A percentile compares a stretch with the other conserved stretches of the same genome.
Evolutionary conservation across 768 basidiomycete species (phyloP).

Genomic region (Mycena crocata): DNA sequence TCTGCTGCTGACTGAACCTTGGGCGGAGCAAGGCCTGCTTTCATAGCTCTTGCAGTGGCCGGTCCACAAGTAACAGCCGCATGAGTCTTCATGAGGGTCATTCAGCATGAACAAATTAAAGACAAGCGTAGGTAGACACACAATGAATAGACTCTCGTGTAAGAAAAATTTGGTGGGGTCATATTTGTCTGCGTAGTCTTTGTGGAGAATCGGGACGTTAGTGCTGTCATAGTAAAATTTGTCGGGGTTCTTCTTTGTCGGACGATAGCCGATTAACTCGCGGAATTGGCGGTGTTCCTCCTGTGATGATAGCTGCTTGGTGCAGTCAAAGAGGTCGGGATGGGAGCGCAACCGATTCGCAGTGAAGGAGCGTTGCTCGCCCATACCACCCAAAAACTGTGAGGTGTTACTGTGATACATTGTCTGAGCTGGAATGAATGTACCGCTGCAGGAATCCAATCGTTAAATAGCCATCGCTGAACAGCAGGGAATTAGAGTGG

Average conservation of each 20-base stretch:
- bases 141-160: neutral
- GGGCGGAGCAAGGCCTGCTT: neutral
- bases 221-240: conserved; percentile 10
- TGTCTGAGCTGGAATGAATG: too few relatives aligned
- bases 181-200: conserved; percentile 6
- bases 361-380: too few relatives aligned
- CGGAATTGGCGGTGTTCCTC: neutral
- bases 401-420: too few relatives aligned
- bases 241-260: neutral
- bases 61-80: conserved; percentile 13
- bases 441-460: too few relatives aligned
- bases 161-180: conserved; percentile 10
- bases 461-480: too few relatives aligned
- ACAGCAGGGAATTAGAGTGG: neutral
- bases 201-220: conserved; percentile 11
- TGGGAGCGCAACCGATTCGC: too few relatives aligned
- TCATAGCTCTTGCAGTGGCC: neutral
- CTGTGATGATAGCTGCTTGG: too few relatives aligned
- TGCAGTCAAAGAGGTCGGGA: too few relatives aligned
- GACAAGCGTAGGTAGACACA: neutral
- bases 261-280: neutral
- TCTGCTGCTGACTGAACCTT: neutral
- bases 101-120: neutral
- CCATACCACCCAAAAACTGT: too few relatives aligned
- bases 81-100: neutral